A percentile compares a stretch with the other conserved stretches of the same genome.
Evolutionary conservation across 2,329 filamentous ascomycete species (phyloP).

Genomic region (Pseudogymnoascus sp.): DNA sequence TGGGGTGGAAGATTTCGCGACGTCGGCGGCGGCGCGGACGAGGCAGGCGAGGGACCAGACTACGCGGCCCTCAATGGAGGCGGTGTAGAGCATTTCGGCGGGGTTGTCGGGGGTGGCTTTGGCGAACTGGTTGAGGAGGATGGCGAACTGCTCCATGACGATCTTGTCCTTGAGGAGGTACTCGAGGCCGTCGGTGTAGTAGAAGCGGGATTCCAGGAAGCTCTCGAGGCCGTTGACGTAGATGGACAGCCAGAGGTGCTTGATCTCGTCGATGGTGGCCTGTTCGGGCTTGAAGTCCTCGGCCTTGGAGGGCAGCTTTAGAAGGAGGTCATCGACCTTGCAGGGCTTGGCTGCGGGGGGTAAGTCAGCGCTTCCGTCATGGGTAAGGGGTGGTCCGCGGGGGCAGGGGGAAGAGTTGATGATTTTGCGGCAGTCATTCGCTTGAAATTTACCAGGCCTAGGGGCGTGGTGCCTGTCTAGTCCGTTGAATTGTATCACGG

Average conservation of each 20-base stretch:
- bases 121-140: constrained; percentile 51
- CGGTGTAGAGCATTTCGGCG: constrained; percentile 44
- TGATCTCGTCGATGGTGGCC: constrained; percentile 52
- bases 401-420: not conserved
- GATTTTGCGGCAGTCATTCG: not conserved
- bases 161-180: constrained; percentile 44
- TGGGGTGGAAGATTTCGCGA: constrained; percentile 16
- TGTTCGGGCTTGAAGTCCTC: not conserved
- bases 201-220: constrained; percentile 81
- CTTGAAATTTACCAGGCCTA: not conserved
- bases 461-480: not conserved
- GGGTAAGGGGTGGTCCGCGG: not conserved
- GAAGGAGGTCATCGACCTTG: constrained; percentile 65
- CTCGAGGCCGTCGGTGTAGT: constrained; percentile 40
- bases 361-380: not conserved
- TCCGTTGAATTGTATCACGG: not conserved
- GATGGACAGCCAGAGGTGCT: constrained; percentile 63
- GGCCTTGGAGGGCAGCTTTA: constrained; percentile 18
- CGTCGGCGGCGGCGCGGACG: constrained; percentile 24
- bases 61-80: constrained; percentile 47
- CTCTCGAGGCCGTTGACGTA: constrained; percentile 68
- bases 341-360: constrained; percentile 51
- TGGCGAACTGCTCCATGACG: constrained; percentile 58
- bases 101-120: constrained; percentile 42
- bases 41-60: constrained; percentile 53